A percentile compares a stretch with the other conserved stretches of the same genome.
Evolutionary conservation across 2,329 filamentous ascomycete species (phyloP).

Genomic region (Aureobasidium sp.): DNA sequence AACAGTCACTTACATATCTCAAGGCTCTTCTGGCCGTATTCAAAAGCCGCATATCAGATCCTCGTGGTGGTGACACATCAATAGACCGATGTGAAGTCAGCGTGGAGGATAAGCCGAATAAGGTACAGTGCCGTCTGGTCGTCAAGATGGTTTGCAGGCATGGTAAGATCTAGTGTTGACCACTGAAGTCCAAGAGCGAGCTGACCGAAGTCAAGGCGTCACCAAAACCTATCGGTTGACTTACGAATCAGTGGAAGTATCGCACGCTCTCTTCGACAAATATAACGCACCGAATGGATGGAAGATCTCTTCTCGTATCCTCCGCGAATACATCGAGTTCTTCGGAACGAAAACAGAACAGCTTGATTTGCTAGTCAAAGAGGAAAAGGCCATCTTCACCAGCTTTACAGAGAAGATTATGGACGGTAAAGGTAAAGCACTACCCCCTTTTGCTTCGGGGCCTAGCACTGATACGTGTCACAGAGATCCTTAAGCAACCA

Average conservation of each 20-base stretch:
- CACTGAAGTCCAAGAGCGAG: neutral
- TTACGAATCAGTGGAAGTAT: conserved; percentile 66
- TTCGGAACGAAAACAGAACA: conserved; percentile 76
- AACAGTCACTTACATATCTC: neutral
- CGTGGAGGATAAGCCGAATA: conserved; percentile 63
- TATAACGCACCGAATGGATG: conserved; percentile 61
- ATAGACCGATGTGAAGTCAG: conserved; percentile 69
- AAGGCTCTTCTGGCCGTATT: conserved; percentile 61
- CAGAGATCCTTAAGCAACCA: conserved; percentile 71
- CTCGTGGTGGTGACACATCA: conserved; percentile 58
- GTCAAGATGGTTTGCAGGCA: conserved; percentile 69
- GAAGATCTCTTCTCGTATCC: conserved; percentile 61
- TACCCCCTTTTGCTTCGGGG: neutral
- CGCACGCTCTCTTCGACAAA: conserved; percentile 68
- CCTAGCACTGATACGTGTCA: conserved; percentile 14
- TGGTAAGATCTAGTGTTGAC: conserved; percentile 36
- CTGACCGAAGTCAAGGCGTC: conserved; percentile 45
- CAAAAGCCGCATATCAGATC: conserved; percentile 58
- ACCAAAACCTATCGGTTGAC: conserved; percentile 71
- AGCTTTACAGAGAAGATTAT: conserved; percentile 75
- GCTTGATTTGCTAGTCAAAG: conserved; percentile 68
- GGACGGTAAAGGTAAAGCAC: conserved; percentile 51
- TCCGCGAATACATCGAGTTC: conserved; percentile 71
- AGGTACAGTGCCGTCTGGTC: conserved; percentile 64
- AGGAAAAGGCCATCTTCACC: conserved; percentile 64